phyloP scores from a whole-genome alignment of 352 stramenopile species.

The Aphanomyces euteiches region DNA sequence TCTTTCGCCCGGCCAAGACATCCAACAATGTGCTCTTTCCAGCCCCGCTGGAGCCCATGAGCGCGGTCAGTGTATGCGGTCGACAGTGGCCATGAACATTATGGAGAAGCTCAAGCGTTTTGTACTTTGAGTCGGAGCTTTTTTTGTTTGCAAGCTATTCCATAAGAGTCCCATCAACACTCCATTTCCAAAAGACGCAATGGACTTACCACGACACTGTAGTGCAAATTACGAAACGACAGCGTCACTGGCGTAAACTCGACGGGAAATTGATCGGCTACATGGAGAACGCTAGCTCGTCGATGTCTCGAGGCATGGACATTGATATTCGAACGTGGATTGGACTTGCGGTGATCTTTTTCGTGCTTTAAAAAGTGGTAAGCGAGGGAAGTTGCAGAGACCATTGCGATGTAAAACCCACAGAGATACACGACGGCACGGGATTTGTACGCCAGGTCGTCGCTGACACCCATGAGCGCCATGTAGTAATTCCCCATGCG shows the following conservation, averaged over 20 bases:
- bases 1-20: slow-evolving; percentile 81
- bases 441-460: not conserved
- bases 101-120: slow-evolving; percentile 29
- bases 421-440: slow-evolving; percentile 7
- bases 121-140: slow-evolving; percentile 8
- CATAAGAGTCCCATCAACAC: not conserved
- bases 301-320: not conserved
- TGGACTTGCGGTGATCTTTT: not conserved
- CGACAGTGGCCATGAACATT: slow-evolving; percentile 31
- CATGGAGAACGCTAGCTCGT: not conserved
- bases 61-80: slow-evolving; percentile 33
- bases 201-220: slow-evolving; percentile 19
- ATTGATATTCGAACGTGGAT: not conserved
- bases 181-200: not conserved
- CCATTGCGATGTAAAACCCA: slow-evolving; percentile 11
- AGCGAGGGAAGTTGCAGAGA: not conserved
- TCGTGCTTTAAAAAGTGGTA: slow-evolving; percentile 9
- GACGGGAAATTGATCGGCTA: not conserved
- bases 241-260: slow-evolving; percentile 24
- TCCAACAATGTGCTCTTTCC: slow-evolving; percentile 86
- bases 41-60: slow-evolving; percentile 41
- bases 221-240: slow-evolving; percentile 22
- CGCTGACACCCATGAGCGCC: slow-evolving; percentile 1
- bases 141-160: not conserved
- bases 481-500: slow-evolving; percentile 28